Percentiles rank a stretch among this genome's conserved stretches.
Conservation (phyloP, 306 rosid species). For the Urtica urens region DNA sequence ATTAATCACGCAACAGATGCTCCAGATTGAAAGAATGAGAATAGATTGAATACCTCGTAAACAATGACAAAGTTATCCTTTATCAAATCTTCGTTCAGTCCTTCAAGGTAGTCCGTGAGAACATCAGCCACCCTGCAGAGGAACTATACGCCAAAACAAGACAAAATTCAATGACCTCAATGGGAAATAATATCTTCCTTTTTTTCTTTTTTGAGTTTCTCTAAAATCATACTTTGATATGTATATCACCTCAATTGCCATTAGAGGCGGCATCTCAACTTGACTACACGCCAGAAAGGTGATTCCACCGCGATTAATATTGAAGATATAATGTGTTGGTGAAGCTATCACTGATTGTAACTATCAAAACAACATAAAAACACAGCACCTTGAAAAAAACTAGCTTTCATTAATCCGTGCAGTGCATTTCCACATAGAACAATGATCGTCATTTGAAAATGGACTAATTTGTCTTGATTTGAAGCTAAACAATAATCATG, state of each 20-base stretch:
- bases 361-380: conserved; percentile 22
- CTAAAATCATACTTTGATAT: no score
- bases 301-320: conserved; percentile 77
- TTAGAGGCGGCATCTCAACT: conserved; percentile 95
- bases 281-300: conserved; percentile 93
- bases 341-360: conserved; percentile 88
- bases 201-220: neutral
- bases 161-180: conserved; percentile 17
- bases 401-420: neutral
- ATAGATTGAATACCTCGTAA: conserved; percentile 49
- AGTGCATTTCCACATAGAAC: neutral
- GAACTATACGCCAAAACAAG: conserved; percentile 49
- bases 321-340: conserved; percentile 93
- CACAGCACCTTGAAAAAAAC: no score
- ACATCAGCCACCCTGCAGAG: conserved; percentile 97
- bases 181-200: no score
- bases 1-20: no score
- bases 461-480: neutral
- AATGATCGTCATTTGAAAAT: neutral
- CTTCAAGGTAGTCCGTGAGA: conserved; percentile 76
- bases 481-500: neutral
- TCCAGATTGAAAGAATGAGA: no score
- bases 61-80: conserved; percentile 88
- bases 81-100: conserved; percentile 73
- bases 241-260: conserved; percentile 77